Conservation (phyloP, 495 filamentous ascomycete species). For the Hyaloscypha hepaticicola region DNA sequence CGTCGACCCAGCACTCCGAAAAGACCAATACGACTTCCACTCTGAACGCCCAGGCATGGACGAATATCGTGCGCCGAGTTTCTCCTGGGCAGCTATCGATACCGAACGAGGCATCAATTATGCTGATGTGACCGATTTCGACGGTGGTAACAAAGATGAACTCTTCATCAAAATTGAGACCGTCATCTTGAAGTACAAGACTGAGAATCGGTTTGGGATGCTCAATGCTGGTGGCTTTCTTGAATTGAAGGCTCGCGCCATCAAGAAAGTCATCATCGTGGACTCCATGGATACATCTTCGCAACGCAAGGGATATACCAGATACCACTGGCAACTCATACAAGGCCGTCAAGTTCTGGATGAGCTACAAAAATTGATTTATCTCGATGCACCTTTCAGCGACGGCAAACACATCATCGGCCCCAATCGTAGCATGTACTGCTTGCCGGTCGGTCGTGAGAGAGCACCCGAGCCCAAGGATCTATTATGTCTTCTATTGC, state of each 20-base stretch:
- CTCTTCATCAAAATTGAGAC: slow-evolving; percentile 9
- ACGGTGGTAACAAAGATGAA: neutral
- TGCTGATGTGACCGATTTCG: slow-evolving; percentile 11
- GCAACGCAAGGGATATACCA: slow-evolving; percentile 8
- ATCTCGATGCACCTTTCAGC: slow-evolving; percentile 4
- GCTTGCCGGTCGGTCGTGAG: slow-evolving; percentile 3
- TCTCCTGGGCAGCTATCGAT: slow-evolving; percentile 7
- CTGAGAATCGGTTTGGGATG: slow-evolving; percentile 10
- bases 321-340: slow-evolving; percentile 11
- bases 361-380: slow-evolving; percentile 1
- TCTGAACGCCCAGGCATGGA: no score
- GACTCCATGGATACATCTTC: slow-evolving; percentile 2
- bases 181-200: slow-evolving; percentile 12
- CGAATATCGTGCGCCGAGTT: slow-evolving; percentile 5
- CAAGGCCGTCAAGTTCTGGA: neutral
- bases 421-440: slow-evolving; percentile 7
- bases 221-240: slow-evolving; percentile 6
- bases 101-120: slow-evolving; percentile 5
- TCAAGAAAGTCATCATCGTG: slow-evolving; percentile 8
- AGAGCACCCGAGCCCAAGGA: slow-evolving; percentile 4
- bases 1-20: no score
- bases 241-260: slow-evolving; percentile 1
- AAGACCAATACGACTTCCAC: no score
- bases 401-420: slow-evolving; percentile 6
- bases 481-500: slow-evolving; percentile 7